Conservation (phyloP, 306 rosid species). For the Hippophae tibetana region DNA sequence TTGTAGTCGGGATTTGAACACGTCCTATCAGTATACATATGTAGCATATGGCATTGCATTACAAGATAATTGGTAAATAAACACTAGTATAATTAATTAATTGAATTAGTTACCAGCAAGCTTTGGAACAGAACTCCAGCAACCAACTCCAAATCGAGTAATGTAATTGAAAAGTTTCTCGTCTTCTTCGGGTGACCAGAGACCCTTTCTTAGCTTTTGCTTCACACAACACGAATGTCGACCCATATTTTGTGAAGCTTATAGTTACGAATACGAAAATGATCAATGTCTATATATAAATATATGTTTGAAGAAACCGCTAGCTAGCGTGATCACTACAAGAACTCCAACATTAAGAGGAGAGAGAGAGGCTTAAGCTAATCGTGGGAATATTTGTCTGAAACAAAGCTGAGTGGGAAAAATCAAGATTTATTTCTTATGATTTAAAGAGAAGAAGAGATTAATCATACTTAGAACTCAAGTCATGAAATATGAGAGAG, state of each 20-base stretch:
- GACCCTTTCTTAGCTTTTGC: slow-evolving; percentile 76
- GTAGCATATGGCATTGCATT: too few relatives aligned
- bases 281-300: not conserved
- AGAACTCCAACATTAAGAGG: slow-evolving; percentile 22
- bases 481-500: slow-evolving; percentile 42
- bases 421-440: slow-evolving; percentile 33
- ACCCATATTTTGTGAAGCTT: slow-evolving; percentile 42
- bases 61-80: not conserved
- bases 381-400: slow-evolving; percentile 29
- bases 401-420: slow-evolving; percentile 24
- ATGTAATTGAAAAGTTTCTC: slow-evolving; percentile 89
- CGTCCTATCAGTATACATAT: too few relatives aligned
- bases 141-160: slow-evolving; percentile 77
- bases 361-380: not conserved
- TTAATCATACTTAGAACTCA: slow-evolving; percentile 73
- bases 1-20: too few relatives aligned
- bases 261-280: slow-evolving; percentile 19
- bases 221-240: slow-evolving; percentile 76
- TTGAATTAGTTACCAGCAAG: slow-evolving; percentile 47
- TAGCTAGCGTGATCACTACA: slow-evolving; percentile 8
- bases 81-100: not conserved
- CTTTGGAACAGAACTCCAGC: slow-evolving; percentile 96
- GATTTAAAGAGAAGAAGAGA: slow-evolving; percentile 41
- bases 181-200: slow-evolving; percentile 97
- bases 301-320: slow-evolving; percentile 6